A percentile compares a stretch with the other conserved stretches of the same genome.
These are phyloP conservation scores for Cicer judaicum DNA, from an alignment of 306 rosid species.

Conservation along the genomic window DNA sequence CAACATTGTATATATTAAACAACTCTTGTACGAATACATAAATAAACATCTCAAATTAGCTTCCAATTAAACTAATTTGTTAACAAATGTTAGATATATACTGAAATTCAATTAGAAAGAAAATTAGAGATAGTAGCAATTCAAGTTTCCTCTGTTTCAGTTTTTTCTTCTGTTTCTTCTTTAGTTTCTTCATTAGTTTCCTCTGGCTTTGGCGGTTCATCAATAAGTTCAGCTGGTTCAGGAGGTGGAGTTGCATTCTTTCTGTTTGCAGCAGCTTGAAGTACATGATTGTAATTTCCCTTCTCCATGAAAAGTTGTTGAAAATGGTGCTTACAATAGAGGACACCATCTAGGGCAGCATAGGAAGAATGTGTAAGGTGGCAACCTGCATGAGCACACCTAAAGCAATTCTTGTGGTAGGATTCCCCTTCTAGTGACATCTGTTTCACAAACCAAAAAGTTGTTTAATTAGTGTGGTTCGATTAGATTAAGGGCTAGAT, in stretches of 20 bases:
- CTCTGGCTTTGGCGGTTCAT: constrained; percentile 35
- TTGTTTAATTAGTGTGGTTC: constrained; percentile 11
- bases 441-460: constrained; percentile 43
- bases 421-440: constrained; percentile 83
- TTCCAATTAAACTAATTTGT: constrained; percentile 47
- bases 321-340: constrained; percentile 92
- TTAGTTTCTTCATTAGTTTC: not conserved
- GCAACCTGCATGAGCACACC: constrained; percentile 98
- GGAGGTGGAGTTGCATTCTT: constrained; percentile 59
- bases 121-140: not conserved
- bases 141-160: constrained; percentile 32
- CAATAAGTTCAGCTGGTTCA: constrained; percentile 43
- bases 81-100: constrained; percentile 30
- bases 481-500: not conserved
- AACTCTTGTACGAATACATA: constrained; percentile 40
- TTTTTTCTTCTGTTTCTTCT: constrained; percentile 1
- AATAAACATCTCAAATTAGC: constrained; percentile 51
- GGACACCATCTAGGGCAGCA: constrained; percentile 89
- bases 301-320: constrained; percentile 96
- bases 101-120: constrained; percentile 31
- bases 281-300: constrained; percentile 81
- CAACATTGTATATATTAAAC: constrained; percentile 35
- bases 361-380: constrained; percentile 87
- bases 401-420: constrained; percentile 87
- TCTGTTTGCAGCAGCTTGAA: constrained; percentile 65